Evolutionary conservation across 139 green algal species (phyloP).

Genomic region (Gonium pectorale): DNA sequence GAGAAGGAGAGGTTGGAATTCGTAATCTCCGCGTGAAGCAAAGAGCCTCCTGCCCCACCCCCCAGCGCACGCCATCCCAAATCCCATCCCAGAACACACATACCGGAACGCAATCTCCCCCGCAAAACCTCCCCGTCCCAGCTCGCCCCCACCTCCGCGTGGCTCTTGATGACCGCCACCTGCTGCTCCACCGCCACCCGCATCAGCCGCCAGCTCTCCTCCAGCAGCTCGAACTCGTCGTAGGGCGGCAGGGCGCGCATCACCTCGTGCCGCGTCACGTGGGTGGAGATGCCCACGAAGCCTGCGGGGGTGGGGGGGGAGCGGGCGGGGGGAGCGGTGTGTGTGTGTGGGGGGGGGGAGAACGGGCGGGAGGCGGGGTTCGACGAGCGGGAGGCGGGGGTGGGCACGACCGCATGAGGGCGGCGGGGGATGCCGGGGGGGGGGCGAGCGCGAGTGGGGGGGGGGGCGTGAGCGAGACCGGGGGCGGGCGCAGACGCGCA

Average conservation of each 20-base stretch:
- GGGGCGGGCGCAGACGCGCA: no score
- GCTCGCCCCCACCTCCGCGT: slow-evolving; percentile 6
- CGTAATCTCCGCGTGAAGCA: no score
- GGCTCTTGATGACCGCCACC: slow-evolving; percentile 28
- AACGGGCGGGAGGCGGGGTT: no score
- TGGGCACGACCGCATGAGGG: no score
- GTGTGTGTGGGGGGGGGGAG: not conserved
- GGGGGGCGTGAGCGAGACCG: no score
- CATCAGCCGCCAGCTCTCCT: slow-evolving; percentile 53
- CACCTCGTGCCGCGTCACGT: slow-evolving; percentile 36
- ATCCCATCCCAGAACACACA: no score
- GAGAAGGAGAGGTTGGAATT: no score
- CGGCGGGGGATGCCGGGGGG: no score
- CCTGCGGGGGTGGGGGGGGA: not conserved
- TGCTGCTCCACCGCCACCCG: slow-evolving; percentile 44
- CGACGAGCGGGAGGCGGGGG: no score
- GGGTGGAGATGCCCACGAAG: slow-evolving; percentile 51
- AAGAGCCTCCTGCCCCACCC: no score
- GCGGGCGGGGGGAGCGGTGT: not conserved
- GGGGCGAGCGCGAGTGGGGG: not conserved
- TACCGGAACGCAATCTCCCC: no score
- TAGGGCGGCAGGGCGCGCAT: slow-evolving; percentile 46
- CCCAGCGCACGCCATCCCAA: no score
- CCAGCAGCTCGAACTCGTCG: slow-evolving; percentile 57
- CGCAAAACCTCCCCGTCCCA: not conserved